phyloP scores from a whole-genome alignment of 2,329 filamentous ascomycete species.

The Hymenoscyphus occultus region DNA sequence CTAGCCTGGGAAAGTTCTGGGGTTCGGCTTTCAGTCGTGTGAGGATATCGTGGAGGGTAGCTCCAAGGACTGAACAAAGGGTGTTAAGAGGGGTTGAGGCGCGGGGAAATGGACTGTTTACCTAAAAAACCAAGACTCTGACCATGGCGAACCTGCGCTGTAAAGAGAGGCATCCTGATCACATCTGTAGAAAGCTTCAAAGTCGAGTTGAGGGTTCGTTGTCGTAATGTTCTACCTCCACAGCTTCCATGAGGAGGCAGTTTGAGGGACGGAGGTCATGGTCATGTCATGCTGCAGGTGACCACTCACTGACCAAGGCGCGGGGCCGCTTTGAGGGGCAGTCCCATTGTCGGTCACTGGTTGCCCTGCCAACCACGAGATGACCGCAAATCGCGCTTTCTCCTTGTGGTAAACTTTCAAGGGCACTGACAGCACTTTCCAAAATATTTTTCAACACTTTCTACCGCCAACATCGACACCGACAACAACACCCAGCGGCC shows the following conservation, averaged over 20 bases:
- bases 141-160: conserved; percentile 64
- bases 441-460: not conserved
- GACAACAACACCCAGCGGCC: not conserved
- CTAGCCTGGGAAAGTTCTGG: conserved; percentile 75
- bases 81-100: conserved; percentile 17
- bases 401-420: not conserved
- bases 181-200: conserved; percentile 19
- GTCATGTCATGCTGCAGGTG: conserved; percentile 14
- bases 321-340: conserved; percentile 6
- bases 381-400: not conserved
- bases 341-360: not conserved
- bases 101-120: conserved; percentile 29
- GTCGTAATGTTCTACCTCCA: not conserved
- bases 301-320: not conserved
- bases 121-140: conserved; percentile 48
- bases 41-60: conserved; percentile 85
- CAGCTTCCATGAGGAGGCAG: not conserved
- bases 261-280: not conserved
- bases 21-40: conserved; percentile 86
- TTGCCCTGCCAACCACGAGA: not conserved
- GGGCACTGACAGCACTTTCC: not conserved
- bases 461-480: not conserved
- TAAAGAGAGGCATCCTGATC: conserved; percentile 46
- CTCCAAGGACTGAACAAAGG: conserved; percentile 67
- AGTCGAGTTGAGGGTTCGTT: not conserved